Evolutionary conservation across 2,329 filamentous ascomycete genomes (phyloP), one percentile per base, ranked within the genome.

Genomic region (Alternaria postmessia): DNA sequence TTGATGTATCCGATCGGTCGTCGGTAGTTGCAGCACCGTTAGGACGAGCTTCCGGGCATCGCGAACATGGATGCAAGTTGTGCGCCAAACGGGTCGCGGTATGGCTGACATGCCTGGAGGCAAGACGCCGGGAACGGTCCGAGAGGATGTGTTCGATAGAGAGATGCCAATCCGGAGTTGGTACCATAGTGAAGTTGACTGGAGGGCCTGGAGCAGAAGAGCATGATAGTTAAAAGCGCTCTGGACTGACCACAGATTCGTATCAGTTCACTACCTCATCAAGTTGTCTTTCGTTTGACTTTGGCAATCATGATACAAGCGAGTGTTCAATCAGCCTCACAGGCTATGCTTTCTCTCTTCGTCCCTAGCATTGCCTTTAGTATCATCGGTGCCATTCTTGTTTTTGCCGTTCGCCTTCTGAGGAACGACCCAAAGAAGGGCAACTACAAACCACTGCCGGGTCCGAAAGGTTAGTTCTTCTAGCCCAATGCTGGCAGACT

Each of bases 321-420:
- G 3, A 16, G 24, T 8, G 34, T 54, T 12, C 52, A 54, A 22
- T 26, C 52, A 20, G 30, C 30, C 14, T 54, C 52, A 8, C 52
- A 54, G 36, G 30, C 52, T 30, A 4, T 54, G 42, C 52, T 47
- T 47, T 47, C 52, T 16, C 11, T 39, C 7, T 47, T 54, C 7
- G 32, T 44, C 20, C 52, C 52, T 14, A 36, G 30, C 30, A 47
- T 54, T 36, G 52, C 42, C 22, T 38, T 54, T 14, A 54, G 52
- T 39, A 22, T 47, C 32, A 47, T 54, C 7, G 44, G 52, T 20
- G 52, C 52, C 14, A 11, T 54, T 54, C 52, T 54, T 54, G 36
- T 44, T 18, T 42, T 30, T 16, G 22, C 44, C 9, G 39, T 54
- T 18, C 52, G 52, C 22, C 9, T 47, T 7, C n/a, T 54, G n/a